Base-by-base conservation (phyloP, 2,329 filamentous ascomycete species). In the Colletotrichum liaoningense region DNA sequence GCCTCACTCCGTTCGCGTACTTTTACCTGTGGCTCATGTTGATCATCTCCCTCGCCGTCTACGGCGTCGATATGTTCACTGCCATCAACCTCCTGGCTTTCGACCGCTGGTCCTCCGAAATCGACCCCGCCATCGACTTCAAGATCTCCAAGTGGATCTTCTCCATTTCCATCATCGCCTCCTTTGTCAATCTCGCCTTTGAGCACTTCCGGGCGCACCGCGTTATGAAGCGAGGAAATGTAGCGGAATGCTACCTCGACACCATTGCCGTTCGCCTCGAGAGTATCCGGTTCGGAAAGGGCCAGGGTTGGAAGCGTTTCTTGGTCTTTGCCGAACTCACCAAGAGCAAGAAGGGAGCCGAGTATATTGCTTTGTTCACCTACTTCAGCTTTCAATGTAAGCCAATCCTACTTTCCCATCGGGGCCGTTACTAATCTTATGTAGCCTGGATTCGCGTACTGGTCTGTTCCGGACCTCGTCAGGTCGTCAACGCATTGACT, bases 91-190 rank as follows among this genome's bases (percentile, higher is more conserved):
- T 99, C 54, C 89, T 99, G 63, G 93, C 90, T 69, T 98, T 98
- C 84, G 91, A 97, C 84, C 91, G 91, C 73, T 98, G 95, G 95
- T 94, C 94, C 1, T 94, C 93, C 66, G 89, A 94, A 77, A 93
- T 98, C 77, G 85, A 94, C 77, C 95, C 95, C 1, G 89, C 90
- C 54, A 93, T 98, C 76, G 89, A 92, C 4, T 91, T 97, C 79
- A 85, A 90, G 62, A 89, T 96, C 67, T 93, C 95, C 14, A 97
- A 97, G 85, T 98, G 95, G 95, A 95, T 99, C 81, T 99, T 98
- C 81, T 93, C 94, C 33, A 90, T 91, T 69, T 98, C 95, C 81
- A 98, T 99, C 80, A 93, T 98, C 75, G 87, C 97, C 46, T 98
- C 95, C 11, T 95, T 96, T 81, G 85, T 95, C 76, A 94, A 98